Evolutionary conservation across 2,329 filamentous ascomycete genomes (phyloP).

Genomic region (Exophiala spinifera): DNA sequence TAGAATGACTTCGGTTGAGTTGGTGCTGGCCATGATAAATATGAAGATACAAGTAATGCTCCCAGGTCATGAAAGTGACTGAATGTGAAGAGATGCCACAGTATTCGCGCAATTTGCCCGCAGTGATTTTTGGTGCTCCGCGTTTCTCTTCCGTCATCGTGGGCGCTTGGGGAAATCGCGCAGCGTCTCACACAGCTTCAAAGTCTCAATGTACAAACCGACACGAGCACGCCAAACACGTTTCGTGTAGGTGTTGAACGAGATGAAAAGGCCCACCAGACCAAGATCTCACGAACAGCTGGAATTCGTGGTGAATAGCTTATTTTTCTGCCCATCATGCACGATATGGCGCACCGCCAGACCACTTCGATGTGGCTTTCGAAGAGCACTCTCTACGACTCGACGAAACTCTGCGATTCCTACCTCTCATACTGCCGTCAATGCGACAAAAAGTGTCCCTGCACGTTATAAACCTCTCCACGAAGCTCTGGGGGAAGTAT

Average conservation of each 20-base stretch:
- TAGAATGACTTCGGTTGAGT: no score
- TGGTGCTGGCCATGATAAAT: no score
- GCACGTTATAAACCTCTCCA: conserved; percentile 53
- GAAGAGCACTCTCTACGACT: conserved; percentile 12
- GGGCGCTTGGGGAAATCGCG: no score
- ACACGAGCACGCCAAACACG: no score
- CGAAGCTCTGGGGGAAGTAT: conserved; percentile 51
- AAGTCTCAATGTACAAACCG: no score
- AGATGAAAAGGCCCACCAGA: conserved; percentile 7
- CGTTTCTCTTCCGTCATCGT: no score
- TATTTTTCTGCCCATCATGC: conserved; percentile 43
- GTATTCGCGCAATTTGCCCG: no score
- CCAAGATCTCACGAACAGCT: conserved; percentile 7
- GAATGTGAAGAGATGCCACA: no score
- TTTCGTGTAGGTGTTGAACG: background rate
- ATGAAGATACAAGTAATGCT: no score
- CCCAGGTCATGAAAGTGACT: no score
- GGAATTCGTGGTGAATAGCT: conserved; percentile 18
- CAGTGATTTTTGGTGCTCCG: no score
- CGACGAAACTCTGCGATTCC: conserved; percentile 36
- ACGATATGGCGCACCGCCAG: conserved; percentile 33
- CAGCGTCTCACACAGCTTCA: no score
- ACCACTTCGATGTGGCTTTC: conserved; percentile 1
- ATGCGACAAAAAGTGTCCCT: conserved; percentile 53
- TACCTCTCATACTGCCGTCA: conserved; percentile 53